A percentile compares a stretch with the other conserved stretches of the same genome.
These are phyloP conservation scores for Ceratobasidium sp. DNA, from an alignment of 1,284 basidiomycete species.

Conservation along the genomic window DNA sequence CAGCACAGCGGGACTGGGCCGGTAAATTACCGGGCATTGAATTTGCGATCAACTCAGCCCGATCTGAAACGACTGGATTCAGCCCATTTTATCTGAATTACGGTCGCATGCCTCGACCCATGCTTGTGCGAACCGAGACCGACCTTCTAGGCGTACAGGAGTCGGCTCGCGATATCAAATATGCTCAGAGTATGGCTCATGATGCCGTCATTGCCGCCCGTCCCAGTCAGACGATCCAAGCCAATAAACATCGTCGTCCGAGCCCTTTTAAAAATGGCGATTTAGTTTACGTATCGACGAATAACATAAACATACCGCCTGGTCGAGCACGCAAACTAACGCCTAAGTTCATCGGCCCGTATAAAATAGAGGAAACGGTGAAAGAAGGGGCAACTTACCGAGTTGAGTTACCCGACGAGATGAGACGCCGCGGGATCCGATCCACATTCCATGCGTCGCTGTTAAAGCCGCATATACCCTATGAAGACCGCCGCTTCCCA, in stretches of 20 bases:
- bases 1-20: slow-evolving; percentile 54
- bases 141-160: slow-evolving; percentile 45
- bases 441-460: slow-evolving; percentile 38
- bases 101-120: slow-evolving; percentile 46
- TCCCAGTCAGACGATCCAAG: background rate
- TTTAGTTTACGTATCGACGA: background rate
- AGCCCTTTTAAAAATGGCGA: slow-evolving; percentile 4
- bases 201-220: background rate
- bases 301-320: slow-evolving; percentile 2
- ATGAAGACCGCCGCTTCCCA: slow-evolving; percentile 37
- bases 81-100: slow-evolving; percentile 51
- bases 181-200: too few relatives aligned
- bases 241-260: background rate
- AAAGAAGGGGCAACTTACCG: slow-evolving; percentile 5
- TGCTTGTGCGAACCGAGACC: slow-evolving; percentile 46
- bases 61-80: slow-evolving; percentile 50
- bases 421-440: slow-evolving; percentile 18
- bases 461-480: slow-evolving; percentile 17
- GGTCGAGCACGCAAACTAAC: slow-evolving; percentile 21
- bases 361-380: background rate
- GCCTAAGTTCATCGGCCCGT: slow-evolving; percentile 40
- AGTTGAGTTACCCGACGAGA: slow-evolving; percentile 28
- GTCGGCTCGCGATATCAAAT: slow-evolving; percentile 48
- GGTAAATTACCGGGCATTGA: slow-evolving; percentile 48
- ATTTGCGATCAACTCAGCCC: too few relatives aligned